Percentiles rank a stretch among this genome's conserved stretches.
phyloP scores from a whole-genome alignment of 2,329 filamentous ascomycete genomes.

The Aureobasidium pullulans region DNA sequence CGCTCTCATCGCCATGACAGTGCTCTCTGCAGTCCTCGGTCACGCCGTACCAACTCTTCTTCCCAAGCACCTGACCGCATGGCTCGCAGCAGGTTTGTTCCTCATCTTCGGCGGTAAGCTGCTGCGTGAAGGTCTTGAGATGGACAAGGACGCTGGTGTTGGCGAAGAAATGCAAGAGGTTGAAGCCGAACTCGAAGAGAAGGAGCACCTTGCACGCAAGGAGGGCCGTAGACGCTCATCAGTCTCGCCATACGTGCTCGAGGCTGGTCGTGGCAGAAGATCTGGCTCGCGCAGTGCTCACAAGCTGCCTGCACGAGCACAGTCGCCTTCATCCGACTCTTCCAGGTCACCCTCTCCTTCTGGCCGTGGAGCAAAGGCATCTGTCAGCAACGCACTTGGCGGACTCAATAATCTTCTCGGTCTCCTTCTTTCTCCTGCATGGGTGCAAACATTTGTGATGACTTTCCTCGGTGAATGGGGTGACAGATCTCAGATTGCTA shows the following conservation, averaged over 20 bases:
- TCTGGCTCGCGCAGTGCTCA: slow-evolving; percentile 42
- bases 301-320: slow-evolving; percentile 17
- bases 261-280: slow-evolving; percentile 71
- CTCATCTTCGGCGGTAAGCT: slow-evolving; percentile 62
- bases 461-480: slow-evolving; percentile 98
- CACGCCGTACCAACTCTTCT: slow-evolving; percentile 87
- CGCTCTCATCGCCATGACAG: slow-evolving; percentile 87
- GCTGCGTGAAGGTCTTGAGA: slow-evolving; percentile 67
- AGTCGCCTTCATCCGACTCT: slow-evolving; percentile 14
- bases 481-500: slow-evolving; percentile 94
- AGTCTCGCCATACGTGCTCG: slow-evolving; percentile 67
- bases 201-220: slow-evolving; percentile 68
- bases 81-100: slow-evolving; percentile 78
- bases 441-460: slow-evolving; percentile 99
- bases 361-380: slow-evolving; percentile 22
- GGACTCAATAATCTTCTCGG: slow-evolving; percentile 82
- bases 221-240: slow-evolving; percentile 52
- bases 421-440: slow-evolving; percentile 84
- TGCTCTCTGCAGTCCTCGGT: slow-evolving; percentile 84
- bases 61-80: slow-evolving; percentile 82
- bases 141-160: slow-evolving; percentile 84
- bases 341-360: slow-evolving; percentile 11
- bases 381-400: slow-evolving; percentile 45
- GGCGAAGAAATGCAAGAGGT: slow-evolving; percentile 98
- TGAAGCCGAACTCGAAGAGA: slow-evolving; percentile 86